Conservation (phyloP, 2,329 filamentous ascomycete species). For the Aspergillus caelatus region DNA sequence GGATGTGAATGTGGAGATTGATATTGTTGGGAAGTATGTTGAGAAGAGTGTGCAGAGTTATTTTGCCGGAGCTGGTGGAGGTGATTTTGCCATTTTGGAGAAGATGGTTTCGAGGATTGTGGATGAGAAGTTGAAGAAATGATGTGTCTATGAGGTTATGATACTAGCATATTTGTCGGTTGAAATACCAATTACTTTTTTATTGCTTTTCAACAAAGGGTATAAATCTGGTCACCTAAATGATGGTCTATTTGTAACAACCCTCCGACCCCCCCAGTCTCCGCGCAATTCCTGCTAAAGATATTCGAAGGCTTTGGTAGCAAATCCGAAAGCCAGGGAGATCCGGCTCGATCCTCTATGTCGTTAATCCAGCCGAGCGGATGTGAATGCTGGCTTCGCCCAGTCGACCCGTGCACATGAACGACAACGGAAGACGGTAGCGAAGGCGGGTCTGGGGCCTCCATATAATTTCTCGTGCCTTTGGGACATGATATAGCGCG, state of each 20-base stretch:
- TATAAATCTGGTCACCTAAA: constrained; percentile 2
- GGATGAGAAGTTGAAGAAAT: constrained; percentile 64
- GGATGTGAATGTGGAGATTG: constrained; percentile 88
- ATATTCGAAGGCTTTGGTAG: not conserved
- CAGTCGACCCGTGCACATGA: not conserved
- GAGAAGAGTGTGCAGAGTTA: constrained; percentile 83
- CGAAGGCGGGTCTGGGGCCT: not conserved
- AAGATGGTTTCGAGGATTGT: constrained; percentile 76
- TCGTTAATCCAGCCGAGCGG: not conserved
- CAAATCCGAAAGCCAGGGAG: not conserved
- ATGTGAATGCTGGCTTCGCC: not conserved
- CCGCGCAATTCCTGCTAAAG: not conserved
- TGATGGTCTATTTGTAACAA: not conserved
- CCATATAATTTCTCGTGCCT: not conserved
- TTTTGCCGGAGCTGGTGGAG: constrained; percentile 53
- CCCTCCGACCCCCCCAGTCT: not conserved
- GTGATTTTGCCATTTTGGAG: constrained; percentile 60
- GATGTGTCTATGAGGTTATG: constrained; percentile 6
- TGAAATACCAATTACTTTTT: constrained; percentile 3
- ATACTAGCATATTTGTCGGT: not conserved
- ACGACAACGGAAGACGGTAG: not conserved
- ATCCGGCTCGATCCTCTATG: not conserved
- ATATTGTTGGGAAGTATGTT: constrained; percentile 71
- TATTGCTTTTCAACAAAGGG: not conserved
- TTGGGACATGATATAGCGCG: not conserved